Evolutionary conservation across 2,329 filamentous ascomycete genomes (phyloP), one percentile per base, ranked within the genome.

Genomic region (Onygenales sp.): DNA sequence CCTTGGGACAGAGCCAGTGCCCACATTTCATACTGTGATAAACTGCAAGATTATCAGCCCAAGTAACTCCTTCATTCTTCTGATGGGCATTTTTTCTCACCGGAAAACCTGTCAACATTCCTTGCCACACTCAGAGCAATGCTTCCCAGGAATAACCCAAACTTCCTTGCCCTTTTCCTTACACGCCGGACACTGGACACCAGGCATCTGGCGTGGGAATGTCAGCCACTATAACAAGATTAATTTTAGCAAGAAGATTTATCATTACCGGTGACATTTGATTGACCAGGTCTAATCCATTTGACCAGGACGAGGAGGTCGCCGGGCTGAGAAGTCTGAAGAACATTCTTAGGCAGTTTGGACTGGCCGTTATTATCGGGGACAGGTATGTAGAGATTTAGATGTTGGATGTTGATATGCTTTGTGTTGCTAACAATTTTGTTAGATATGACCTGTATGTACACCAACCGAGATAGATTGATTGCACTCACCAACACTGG

Each of bases 71-170:
- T 39, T 39, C 36, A n/a, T 9, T 39, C 13, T 13, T n/a, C 39
- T 17, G 6, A 49, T 40, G 36, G 21, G 21, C 3, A 27, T 27
- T 27, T 27, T 27, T 27, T 27, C 47, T 40, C 40, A 49, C 47
- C 17, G 6, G 3, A 5, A 31, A 31, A 6, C 51, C 3, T 27
- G 14, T 52, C 45, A 59, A 51, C 57, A 59, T 42, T 42, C 42
- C 2, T 42, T 68, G 9, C 70, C 67, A 52, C 71, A 74, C 42
- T 69, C 59, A 57, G 73, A 71, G 55, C 72, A 74, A 56, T 68
- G 65, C 54, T 73, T 74, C n/a, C 72, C 72, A 5, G 72, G 71
- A 52, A 74, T 74, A 2, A 74, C 72, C 72, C 72, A 74, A 27
- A 65, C 62, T 58, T 72, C 70, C 51, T 67, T 59, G 27, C 70